Conservation (phyloP, 225 moss, liverwort and hornwort genomes). For the Pleurozium schreberi region DNA sequence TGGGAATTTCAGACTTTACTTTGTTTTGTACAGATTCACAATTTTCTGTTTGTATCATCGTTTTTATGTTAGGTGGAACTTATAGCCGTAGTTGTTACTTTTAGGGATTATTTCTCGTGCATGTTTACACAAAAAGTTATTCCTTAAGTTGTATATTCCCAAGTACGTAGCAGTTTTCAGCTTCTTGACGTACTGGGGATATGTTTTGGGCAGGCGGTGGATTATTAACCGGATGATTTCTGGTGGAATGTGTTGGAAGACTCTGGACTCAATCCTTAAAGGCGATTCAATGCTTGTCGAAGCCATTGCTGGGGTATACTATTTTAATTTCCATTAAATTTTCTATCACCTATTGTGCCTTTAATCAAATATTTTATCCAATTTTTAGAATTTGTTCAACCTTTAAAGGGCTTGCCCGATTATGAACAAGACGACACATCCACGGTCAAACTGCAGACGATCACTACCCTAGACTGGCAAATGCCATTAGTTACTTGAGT, state of each 20-base stretch:
- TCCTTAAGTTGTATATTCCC: background rate
- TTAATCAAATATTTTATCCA: background rate
- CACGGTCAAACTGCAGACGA: background rate
- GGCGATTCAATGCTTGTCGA: conserved; percentile 88
- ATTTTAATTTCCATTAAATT: background rate
- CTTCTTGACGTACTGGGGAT: conserved; percentile 7
- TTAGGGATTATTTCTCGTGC: background rate
- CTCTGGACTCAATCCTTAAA: conserved; percentile 48
- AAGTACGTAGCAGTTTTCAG: background rate
- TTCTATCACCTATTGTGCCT: background rate
- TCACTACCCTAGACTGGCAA: background rate
- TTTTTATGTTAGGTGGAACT: background rate
- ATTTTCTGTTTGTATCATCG: background rate
- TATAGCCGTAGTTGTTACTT: background rate
- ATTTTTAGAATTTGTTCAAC: background rate
- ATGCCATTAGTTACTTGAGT: background rate
- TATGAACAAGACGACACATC: background rate
- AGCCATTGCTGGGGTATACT: conserved; percentile 67
- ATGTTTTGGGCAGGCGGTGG: conserved; percentile 60
- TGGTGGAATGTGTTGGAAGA: conserved; percentile 27
- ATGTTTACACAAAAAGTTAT: background rate
- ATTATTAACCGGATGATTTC: conserved; percentile 61
- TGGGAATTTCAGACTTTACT: background rate
- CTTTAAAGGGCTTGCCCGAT: background rate
- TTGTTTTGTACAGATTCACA: background rate